Evolutionary conservation across 164 flowering plant genomes (phyloP), one percentile per base, ranked within the genome.

Genomic region (Santalum album): DNA sequence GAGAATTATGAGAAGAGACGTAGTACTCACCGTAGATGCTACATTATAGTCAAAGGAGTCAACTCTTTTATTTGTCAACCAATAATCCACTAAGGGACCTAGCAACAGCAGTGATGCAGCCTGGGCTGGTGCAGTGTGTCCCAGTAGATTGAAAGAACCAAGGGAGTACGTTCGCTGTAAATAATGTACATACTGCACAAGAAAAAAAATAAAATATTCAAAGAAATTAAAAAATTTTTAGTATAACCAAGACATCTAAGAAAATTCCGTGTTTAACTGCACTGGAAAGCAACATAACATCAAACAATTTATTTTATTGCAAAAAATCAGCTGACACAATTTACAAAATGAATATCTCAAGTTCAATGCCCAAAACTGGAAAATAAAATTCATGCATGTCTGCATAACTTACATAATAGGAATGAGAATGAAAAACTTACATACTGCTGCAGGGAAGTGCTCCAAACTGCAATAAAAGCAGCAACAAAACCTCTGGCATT

Each of bases 71-170:
- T 58, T 71, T 27, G 95, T 84, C 79, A 89, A 62, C 92, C 85
- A 76, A 56, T 71, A 84, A 73, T 90, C 95, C 61, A 90, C 56
- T 62, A 87, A 80, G 21, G 97, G 97, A 16, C 97, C 95, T 12
- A 80, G 14, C 32, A 84, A 11, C 69, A 90, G 72, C 64, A 84
- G 69, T 18, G 87, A 70, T 50, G 78, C 84, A 26, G 97, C 95
- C 76, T 89, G 97, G 9, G 51, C 81, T 27, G 97, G 97, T 49
- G 96, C 97, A 60, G 92, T 89, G 55, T 86, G 97, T 34, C 92
- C 92, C 70, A 89, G 59, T 44, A 89, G 73, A 65, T 83, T 86
- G 74, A 89, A 86, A 19, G 97, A 89, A 29, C 95, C 85, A n/a
- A 89, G 80, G 15, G 83, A 65, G 55, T 89, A 83, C 73, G 75